Evolutionary conservation across 306 rosid genomes (phyloP).

Genomic region (Vigna reflexopilosa): DNA sequence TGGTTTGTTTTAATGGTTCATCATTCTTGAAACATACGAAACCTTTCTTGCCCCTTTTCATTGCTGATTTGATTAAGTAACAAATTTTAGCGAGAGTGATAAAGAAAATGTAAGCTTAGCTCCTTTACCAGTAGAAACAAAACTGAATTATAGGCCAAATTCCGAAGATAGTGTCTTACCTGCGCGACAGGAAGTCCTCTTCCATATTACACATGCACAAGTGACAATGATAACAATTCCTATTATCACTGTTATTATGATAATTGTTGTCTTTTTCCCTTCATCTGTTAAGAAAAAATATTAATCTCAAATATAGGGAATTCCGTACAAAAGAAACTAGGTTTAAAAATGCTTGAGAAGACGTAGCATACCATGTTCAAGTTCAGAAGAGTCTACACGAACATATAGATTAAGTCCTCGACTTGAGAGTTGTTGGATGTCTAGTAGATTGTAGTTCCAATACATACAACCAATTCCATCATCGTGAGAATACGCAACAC

Average conservation of each 20-base stretch:
- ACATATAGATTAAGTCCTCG: conserved; percentile 38
- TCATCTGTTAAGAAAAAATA: background rate
- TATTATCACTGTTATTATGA: conserved; percentile 23
- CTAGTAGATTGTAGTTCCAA: background rate
- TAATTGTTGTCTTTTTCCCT: background rate
- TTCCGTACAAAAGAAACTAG: background rate
- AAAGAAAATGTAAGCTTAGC: background rate
- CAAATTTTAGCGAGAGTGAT: background rate
- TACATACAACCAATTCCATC: conserved; percentile 30
- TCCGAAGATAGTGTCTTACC: background rate
- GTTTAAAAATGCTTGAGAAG: background rate
- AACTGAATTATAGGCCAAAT: background rate
- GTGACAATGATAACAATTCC: conserved; percentile 21
- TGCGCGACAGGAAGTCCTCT: conserved; percentile 2
- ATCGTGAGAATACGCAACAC: conserved; percentile 33
- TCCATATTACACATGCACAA: conserved; percentile 31
- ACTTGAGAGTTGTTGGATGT: conserved; percentile 17
- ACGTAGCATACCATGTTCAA: conserved; percentile 18
- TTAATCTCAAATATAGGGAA: background rate
- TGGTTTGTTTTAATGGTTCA: background rate
- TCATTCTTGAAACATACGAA: background rate
- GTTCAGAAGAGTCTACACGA: conserved; percentile 32
- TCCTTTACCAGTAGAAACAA: background rate
- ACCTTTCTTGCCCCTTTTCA: background rate
- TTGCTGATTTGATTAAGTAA: background rate